Base-by-base conservation (phyloP, 73 alveolate species). In the Blepharisma stoltei region DNA sequence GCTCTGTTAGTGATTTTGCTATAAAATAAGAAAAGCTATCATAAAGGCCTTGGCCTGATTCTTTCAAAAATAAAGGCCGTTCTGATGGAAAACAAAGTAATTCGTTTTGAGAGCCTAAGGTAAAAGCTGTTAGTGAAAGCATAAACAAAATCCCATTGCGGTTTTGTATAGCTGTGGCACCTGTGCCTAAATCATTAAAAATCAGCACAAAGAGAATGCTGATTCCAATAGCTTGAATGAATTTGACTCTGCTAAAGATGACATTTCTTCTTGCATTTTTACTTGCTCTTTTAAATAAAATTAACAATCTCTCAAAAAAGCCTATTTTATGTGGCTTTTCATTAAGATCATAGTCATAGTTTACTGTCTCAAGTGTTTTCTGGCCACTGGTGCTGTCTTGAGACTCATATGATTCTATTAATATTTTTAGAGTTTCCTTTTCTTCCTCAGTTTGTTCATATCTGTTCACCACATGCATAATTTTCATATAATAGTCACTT, bases 91-190 rank as follows among this genome's bases (percentile, higher is more conserved):
- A 82, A 54, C 81, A 32, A 6, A 89, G 83, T 44, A 82, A 68
- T 3, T 81, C 66, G 7, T 70, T 80, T 52, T 82, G 82, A 49
- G 78, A 47, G 11, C 86, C 78, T 32, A 55, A 70, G 83, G 86
- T 67, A 50, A 82, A 86, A 21, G 67, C 14, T n/a, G 48, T 68
- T 68, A 86, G 47, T 1, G 89, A 76, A 38, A 82, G 53, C 79
- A 89, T 81, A 87, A 89, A 89, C 44, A 89, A 89, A 37, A 87
- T 87, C 25, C 96, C 96, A 54, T 82, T 85, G 66, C 92, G 81
- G 67, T 86, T 84, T 67, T 89, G 83, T 23, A 89, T 79, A 0
- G 84, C 86, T 49, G 6, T 48, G 46, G 45, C 67, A 0, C 73
- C 54, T 4, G 67, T 86, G 20, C 81, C 88, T 9, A 70, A 41